These are phyloP conservation scores for Pyrrhoderma lamaoense DNA, from an alignment of 1,284 basidiomycete species.

Conservation along the genomic window DNA sequence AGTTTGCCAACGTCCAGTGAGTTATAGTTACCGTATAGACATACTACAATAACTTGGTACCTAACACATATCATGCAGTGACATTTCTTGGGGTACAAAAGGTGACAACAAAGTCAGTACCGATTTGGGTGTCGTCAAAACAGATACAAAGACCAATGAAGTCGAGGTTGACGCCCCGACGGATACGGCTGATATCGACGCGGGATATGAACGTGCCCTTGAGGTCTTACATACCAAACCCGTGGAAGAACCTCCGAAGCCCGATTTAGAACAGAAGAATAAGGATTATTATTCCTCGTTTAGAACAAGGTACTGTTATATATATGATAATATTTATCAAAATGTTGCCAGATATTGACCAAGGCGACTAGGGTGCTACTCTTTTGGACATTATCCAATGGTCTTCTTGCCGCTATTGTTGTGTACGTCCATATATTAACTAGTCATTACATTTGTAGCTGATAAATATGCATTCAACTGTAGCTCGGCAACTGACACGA, in stretches of 20 bases:
- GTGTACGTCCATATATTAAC: slow-evolving; percentile 35
- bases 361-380: slow-evolving; percentile 50
- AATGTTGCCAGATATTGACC: not conserved
- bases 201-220: slow-evolving; percentile 82
- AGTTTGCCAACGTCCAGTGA: slow-evolving; percentile 61
- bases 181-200: slow-evolving; percentile 81
- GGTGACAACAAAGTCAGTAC: slow-evolving; percentile 81
- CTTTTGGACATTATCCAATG: slow-evolving; percentile 76
- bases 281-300: slow-evolving; percentile 88
- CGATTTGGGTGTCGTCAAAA: slow-evolving; percentile 75
- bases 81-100: slow-evolving; percentile 79
- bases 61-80: slow-evolving; percentile 29
- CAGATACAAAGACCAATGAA: slow-evolving; percentile 52
- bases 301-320: too few relatives aligned
- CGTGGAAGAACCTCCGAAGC: slow-evolving; percentile 58
- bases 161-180: slow-evolving; percentile 79
- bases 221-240: slow-evolving; percentile 69
- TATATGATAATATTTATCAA: slow-evolving; percentile 35
- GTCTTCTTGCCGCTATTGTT: slow-evolving; percentile 66
- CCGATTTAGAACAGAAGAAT: slow-evolving; percentile 63
- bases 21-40: slow-evolving; percentile 23
- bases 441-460: not conserved
- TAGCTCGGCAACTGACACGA: slow-evolving; percentile 43
- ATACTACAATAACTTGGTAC: not conserved
- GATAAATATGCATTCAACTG: slow-evolving; percentile 7